A percentile compares a stretch with the other conserved stretches of the same genome.
These are phyloP conservation scores for Pseudofabraea citricarpa DNA, from an alignment of 2,329 filamentous ascomycete species.

Conservation along the genomic window DNA sequence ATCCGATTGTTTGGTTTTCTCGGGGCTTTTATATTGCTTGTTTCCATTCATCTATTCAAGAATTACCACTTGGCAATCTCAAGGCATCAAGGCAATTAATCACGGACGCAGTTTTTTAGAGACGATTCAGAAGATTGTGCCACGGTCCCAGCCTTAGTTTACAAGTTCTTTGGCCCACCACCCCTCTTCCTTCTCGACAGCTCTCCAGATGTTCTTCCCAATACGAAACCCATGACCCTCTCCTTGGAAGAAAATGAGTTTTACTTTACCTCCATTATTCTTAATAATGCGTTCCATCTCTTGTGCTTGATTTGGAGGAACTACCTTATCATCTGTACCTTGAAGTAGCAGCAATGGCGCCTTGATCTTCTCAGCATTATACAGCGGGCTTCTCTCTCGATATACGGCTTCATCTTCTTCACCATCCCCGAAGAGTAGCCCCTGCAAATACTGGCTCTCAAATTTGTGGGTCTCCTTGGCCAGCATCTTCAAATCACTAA, in stretches of 20 bases:
- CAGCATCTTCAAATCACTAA: not conserved
- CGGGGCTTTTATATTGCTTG: too few species aligned
- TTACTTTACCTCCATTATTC: conserved; percentile 34
- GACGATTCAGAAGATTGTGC: too few species aligned
- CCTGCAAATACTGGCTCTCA: not conserved
- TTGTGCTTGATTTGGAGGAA: conserved; percentile 50
- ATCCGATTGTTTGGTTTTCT: too few species aligned
- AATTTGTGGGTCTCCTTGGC: not conserved
- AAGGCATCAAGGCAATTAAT: too few species aligned
- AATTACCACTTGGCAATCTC: too few species aligned
- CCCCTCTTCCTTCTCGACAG: not conserved
- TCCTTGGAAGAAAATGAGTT: conserved; percentile 38
- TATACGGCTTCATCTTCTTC: conserved; percentile 25
- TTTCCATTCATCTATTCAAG: too few species aligned
- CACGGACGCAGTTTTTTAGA: too few species aligned
- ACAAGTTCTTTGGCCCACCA: conserved; percentile 1
- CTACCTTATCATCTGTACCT: conserved; percentile 48
- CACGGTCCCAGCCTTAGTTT: too few species aligned
- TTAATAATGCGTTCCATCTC: conserved; percentile 33
- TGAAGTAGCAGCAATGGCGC: conserved; percentile 49
- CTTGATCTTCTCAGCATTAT: conserved; percentile 38
- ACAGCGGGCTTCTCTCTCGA: conserved; percentile 40
- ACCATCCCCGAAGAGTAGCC: not conserved
- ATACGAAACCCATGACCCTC: conserved; percentile 44
- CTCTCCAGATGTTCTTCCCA: conserved; percentile 21